A percentile compares a stretch with the other conserved stretches of the same genome.
Evolutionary conservation across 2,329 filamentous ascomycete species (phyloP).

Genomic region (Colletotrichum somersetense): DNA sequence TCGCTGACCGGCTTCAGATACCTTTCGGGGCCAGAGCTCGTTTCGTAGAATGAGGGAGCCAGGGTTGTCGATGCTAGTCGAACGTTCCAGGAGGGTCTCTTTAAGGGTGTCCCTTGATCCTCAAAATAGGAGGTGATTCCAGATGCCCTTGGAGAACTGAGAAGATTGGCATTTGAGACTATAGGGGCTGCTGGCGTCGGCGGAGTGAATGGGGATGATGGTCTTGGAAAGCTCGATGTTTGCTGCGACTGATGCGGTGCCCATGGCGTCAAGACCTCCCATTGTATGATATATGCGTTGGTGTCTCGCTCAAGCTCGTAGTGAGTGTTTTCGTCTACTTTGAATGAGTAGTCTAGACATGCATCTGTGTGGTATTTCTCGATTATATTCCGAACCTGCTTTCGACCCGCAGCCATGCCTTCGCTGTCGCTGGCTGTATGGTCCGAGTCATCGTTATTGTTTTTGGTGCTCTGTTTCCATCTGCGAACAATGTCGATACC

Average conservation of each 20-base stretch:
- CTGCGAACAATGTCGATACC: background rate
- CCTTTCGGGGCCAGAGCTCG: background rate
- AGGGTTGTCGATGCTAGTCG: background rate
- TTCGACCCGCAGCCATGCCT: background rate
- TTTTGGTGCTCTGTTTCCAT: background rate
- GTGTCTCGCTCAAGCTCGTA: conserved; percentile 19
- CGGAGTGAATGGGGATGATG: too few species aligned
- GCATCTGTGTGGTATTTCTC: background rate
- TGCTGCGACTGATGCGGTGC: background rate
- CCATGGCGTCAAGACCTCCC: background rate
- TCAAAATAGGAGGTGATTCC: background rate
- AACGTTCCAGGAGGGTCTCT: background rate
- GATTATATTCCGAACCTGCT: background rate
- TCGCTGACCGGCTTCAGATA: background rate
- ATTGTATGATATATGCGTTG: conserved; percentile 26
- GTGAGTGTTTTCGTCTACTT: background rate
- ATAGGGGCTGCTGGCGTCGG: background rate
- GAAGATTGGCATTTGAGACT: background rate
- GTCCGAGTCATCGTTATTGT: background rate
- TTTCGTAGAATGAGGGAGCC: background rate
- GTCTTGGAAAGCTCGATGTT: too few species aligned
- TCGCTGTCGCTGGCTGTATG: background rate
- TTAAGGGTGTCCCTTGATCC: background rate
- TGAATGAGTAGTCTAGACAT: background rate
- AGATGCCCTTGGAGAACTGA: background rate